phyloP scores from a whole-genome alignment of 805 yeast species.

The Ogataea methylovora region DNA sequence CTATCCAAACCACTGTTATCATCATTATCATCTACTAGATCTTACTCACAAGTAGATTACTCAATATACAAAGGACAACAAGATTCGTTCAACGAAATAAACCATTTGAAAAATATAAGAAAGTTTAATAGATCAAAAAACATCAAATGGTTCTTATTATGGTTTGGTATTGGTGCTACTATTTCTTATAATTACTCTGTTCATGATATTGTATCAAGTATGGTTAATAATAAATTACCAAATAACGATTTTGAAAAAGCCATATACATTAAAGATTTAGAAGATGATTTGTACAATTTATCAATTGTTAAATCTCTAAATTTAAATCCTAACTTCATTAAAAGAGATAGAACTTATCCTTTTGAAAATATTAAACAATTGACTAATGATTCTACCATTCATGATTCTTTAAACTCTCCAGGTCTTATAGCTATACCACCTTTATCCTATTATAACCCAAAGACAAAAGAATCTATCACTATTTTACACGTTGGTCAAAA shows the following conservation, averaged over 20 bases:
- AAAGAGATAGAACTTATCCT: constrained; percentile 33
- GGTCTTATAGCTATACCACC: constrained; percentile 81
- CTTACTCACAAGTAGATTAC: constrained; percentile 10
- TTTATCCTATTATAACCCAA: constrained; percentile 50
- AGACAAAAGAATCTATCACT: constrained; percentile 52
- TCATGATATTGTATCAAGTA: constrained; percentile 18
- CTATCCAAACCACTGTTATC: background rate
- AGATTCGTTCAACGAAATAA: constrained; percentile 4
- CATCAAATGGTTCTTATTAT: constrained; percentile 8
- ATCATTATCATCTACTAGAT: constrained; percentile 1
- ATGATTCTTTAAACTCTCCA: constrained; percentile 55
- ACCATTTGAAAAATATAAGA: constrained; percentile 5
- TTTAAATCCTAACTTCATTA: constrained; percentile 27
- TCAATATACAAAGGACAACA: constrained; percentile 7
- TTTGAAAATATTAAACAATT: constrained; percentile 19
- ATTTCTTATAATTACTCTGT: constrained; percentile 20
- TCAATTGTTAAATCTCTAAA: constrained; percentile 44
- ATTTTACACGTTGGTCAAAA: constrained; percentile 72
- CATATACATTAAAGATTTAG: constrained; percentile 28
- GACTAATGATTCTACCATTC: constrained; percentile 19
- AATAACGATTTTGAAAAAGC: constrained; percentile 15
- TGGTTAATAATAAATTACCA: constrained; percentile 10
- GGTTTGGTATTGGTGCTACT: constrained; percentile 18
- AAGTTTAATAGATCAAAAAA: constrained; percentile 7
- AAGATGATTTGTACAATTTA: constrained; percentile 38